Evolutionary conservation across 1,139 yeast genomes (phyloP).

Genomic region (Geotrichum candidum): DNA sequence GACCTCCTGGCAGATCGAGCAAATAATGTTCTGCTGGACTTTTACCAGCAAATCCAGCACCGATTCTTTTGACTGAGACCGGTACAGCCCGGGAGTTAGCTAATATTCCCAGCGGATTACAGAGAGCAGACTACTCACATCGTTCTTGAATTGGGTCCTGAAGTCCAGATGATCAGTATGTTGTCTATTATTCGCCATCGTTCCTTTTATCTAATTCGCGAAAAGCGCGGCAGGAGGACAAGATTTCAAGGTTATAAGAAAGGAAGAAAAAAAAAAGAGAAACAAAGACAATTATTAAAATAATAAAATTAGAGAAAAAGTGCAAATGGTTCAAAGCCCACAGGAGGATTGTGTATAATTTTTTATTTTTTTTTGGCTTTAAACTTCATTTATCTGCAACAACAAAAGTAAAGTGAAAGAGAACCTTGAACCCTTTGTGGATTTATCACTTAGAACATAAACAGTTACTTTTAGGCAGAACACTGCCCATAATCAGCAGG

Average conservation of each 20-base stretch:
- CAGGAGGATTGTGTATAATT: not conserved
- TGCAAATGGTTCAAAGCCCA: not conserved
- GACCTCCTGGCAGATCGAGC: constrained; percentile 34
- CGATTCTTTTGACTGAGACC: constrained; percentile 6
- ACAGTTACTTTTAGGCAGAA: not conserved
- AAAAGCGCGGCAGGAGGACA: not conserved
- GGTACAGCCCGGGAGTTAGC: not conserved
- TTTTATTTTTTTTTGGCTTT: not conserved
- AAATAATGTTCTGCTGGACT: constrained; percentile 26
- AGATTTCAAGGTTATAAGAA: not conserved
- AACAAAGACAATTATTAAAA: not conserved
- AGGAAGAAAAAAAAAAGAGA: not conserved
- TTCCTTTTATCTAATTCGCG: not conserved
- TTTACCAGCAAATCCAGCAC: constrained; percentile 18
- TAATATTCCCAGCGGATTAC: not conserved
- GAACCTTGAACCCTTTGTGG: not conserved
- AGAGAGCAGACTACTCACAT: not conserved
- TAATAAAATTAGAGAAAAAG: not conserved
- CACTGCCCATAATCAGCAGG: too few relatives aligned
- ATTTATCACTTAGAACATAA: not conserved
- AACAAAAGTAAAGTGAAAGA: not conserved
- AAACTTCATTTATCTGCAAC: not conserved
- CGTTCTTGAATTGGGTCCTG: not conserved
- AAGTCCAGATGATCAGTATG: constrained; percentile 1
- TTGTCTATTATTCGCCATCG: not conserved